Percentiles rank a stretch among this genome's conserved stretches.
phyloP scores from a whole-genome alignment of 345 rosid genomes.

The Brassica carinata region DNA sequence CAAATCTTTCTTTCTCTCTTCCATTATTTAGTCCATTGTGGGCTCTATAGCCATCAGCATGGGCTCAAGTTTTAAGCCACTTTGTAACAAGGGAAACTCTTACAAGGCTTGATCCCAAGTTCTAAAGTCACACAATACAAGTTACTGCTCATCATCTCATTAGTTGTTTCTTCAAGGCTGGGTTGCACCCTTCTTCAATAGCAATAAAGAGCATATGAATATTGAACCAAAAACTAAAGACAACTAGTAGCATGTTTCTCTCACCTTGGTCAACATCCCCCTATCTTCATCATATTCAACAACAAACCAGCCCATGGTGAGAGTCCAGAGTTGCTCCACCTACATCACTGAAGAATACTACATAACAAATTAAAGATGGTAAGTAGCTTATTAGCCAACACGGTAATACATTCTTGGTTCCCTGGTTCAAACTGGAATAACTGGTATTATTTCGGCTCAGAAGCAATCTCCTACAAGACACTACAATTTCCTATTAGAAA shows the following conservation, averaged over 20 bases:
- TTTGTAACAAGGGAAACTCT: conserved; percentile 30
- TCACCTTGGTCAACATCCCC: conserved; percentile 91
- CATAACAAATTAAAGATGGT: conserved; percentile 20
- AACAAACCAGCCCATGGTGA: conserved; percentile 95
- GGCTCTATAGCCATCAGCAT: conserved; percentile 12
- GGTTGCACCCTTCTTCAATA: not conserved
- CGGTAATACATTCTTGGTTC: not conserved
- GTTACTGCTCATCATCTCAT: conserved; percentile 3
- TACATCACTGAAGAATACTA: conserved; percentile 90
- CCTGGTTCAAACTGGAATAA: not conserved
- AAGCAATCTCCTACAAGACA: not conserved
- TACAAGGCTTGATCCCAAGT: conserved; percentile 19
- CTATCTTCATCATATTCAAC: conserved; percentile 88
- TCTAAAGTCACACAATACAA: conserved; percentile 19
- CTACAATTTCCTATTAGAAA: not conserved
- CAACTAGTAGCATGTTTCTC: conserved; percentile 25
- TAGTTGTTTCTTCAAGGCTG: conserved; percentile 23
- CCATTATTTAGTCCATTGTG: conserved; percentile 25
- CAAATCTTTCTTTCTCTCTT: conserved; percentile 20
- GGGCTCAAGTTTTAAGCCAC: conserved; percentile 46
- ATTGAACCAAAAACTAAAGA: not conserved
- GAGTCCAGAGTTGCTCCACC: conserved; percentile 91
- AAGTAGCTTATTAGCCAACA: not conserved
- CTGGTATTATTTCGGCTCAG: not conserved
- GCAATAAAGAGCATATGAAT: too few species aligned